phyloP scores from a whole-genome alignment of 2,329 filamentous ascomycete genomes.

The Fusarium sambucinum region DNA sequence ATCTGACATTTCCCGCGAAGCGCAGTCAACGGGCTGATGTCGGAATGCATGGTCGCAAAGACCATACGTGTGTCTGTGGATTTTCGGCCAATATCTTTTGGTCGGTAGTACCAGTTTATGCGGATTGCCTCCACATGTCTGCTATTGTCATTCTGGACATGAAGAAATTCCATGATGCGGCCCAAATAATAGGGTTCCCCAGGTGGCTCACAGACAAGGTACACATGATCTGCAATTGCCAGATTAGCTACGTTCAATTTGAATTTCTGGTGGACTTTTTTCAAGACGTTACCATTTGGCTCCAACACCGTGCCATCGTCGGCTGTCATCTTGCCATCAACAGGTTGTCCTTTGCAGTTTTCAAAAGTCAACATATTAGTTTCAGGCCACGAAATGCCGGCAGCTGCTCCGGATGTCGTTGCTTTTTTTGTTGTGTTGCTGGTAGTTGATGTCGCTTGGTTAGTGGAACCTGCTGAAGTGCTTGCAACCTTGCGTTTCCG shows the following conservation, averaged over 20 bases:
- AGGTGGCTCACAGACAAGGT: constrained; percentile 95
- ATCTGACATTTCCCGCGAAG: constrained; percentile 95
- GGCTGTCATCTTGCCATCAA: constrained; percentile 82
- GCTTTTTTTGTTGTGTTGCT: constrained; percentile 44
- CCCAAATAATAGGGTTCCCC: constrained; percentile 98
- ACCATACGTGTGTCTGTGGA: constrained; percentile 90
- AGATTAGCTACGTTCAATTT: constrained; percentile 50
- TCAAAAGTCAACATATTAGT: constrained; percentile 93
- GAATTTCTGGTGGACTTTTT: constrained; percentile 42
- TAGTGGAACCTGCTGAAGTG: constrained; percentile 44
- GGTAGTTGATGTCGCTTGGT: constrained; percentile 37
- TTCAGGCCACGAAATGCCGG: constrained; percentile 64
- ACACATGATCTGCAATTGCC: constrained; percentile 76
- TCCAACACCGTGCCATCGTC: constrained; percentile 89
- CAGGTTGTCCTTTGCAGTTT: constrained; percentile 74
- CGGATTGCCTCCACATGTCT: constrained; percentile 86
- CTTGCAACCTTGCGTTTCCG: constrained; percentile 87
- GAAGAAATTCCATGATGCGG: constrained; percentile 98
- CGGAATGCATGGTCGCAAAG: constrained; percentile 98
- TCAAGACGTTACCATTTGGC: constrained; percentile 77
- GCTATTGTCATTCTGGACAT: constrained; percentile 78
- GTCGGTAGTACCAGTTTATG: constrained; percentile 98
- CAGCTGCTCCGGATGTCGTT: constrained; percentile 50
- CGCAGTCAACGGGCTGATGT: constrained; percentile 91
- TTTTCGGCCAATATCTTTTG: constrained; percentile 94